Evolutionary conservation across 768 basidiomycete species (phyloP).

Genomic region (Russula lepida): DNA sequence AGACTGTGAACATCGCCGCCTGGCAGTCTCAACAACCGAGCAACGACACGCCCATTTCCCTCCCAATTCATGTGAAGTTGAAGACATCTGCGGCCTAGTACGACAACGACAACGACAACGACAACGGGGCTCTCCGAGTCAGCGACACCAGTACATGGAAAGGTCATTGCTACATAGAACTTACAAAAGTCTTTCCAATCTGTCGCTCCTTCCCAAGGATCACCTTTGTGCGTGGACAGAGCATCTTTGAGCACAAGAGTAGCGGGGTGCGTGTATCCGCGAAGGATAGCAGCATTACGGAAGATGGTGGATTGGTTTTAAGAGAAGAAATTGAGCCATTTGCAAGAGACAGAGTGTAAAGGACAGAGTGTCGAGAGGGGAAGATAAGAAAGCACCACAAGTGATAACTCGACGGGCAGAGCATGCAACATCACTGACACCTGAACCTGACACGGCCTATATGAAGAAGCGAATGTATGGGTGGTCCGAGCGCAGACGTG

Average conservation of each 20-base stretch:
- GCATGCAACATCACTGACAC: slow-evolving; percentile 30
- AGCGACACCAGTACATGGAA: not conserved
- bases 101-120: no score
- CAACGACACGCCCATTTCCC: slow-evolving; percentile 38
- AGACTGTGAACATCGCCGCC: slow-evolving; percentile 53
- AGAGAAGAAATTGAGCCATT: slow-evolving; percentile 41
- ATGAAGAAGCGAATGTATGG: no score
- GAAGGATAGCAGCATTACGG: slow-evolving; percentile 45
- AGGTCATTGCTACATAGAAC: slow-evolving; percentile 21
- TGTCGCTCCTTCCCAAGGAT: slow-evolving; percentile 32
- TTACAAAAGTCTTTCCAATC: slow-evolving; percentile 59
- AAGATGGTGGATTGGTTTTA: slow-evolving; percentile 47
- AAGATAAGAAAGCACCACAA: slow-evolving; percentile 43
- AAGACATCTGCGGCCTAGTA: slow-evolving; percentile 42
- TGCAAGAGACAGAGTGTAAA: slow-evolving; percentile 33
- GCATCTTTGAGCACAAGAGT: slow-evolving; percentile 28
- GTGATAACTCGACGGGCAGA: slow-evolving; percentile 51
- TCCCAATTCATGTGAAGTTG: slow-evolving; percentile 46
- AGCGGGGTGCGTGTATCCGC: slow-evolving; percentile 36
- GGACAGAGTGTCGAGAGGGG: slow-evolving; percentile 37
- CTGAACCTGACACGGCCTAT: no score
- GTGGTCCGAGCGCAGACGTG: no score
- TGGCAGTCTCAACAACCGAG: slow-evolving; percentile 29
- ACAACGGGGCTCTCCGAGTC: not conserved
- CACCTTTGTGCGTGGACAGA: slow-evolving; percentile 26